Conservation (phyloP, 257 asterid genomes). For the Leonotis leonurus region DNA sequence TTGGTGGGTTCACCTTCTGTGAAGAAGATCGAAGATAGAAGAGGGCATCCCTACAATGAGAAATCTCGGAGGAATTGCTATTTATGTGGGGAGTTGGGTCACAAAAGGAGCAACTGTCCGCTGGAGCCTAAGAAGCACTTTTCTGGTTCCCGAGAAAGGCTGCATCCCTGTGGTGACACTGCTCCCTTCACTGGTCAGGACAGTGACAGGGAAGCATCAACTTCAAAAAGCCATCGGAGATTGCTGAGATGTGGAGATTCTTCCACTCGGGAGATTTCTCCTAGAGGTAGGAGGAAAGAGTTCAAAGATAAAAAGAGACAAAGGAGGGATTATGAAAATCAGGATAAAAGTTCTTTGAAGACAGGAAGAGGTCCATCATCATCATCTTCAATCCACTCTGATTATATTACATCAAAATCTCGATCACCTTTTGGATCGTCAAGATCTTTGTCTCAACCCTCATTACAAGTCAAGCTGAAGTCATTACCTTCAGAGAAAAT, state of each 20-base stretch:
- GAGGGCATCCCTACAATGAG: background rate
- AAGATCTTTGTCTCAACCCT: conserved; percentile 8
- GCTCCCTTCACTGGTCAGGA: conserved; percentile 15
- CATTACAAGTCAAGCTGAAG: conserved; percentile 16
- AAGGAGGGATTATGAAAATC: conserved; percentile 15
- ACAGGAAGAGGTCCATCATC: conserved; percentile 28
- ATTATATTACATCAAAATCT: conserved; percentile 31
- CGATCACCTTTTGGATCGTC: conserved; percentile 16
- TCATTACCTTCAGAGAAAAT: conserved; percentile 11
- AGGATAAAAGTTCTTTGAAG: conserved; percentile 22
- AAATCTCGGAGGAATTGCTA: conserved; percentile 22
- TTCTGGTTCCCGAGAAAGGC: conserved; percentile 17
- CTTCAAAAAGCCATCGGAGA: conserved; percentile 14
- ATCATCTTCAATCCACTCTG: conserved; percentile 28
- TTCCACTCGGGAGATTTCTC: conserved; percentile 14
- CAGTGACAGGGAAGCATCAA: conserved; percentile 15
- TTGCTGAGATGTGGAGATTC: conserved; percentile 21
- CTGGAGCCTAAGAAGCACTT: conserved; percentile 11
- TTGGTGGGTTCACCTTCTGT: conserved; percentile 6
- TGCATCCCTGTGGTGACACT: background rate
- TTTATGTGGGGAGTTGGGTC: conserved; percentile 33
- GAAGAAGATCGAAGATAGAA: conserved; percentile 15
- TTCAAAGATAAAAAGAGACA: conserved; percentile 27
- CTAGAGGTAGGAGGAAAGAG: conserved; percentile 19
- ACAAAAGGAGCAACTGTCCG: conserved; percentile 24